These are phyloP conservation scores for Venturia oleaginea DNA, from an alignment of 2,329 filamentous ascomycete species.

Conservation along the genomic window DNA sequence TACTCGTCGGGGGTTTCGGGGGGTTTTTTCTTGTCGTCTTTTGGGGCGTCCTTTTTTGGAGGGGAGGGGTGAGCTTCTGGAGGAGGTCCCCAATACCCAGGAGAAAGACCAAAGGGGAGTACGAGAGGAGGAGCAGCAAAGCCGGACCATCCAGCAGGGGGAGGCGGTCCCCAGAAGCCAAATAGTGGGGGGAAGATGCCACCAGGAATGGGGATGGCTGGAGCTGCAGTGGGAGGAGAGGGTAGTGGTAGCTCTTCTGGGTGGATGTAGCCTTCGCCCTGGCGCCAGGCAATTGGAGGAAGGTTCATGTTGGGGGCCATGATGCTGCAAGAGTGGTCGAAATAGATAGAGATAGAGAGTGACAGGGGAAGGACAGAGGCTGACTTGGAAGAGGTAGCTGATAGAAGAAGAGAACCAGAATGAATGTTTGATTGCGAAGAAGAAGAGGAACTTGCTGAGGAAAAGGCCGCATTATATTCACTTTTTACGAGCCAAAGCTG, in stretches of 20 bases:
- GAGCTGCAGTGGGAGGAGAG: background rate
- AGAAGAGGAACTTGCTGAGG: background rate
- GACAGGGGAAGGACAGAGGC: background rate
- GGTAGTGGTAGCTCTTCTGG: background rate
- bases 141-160: background rate
- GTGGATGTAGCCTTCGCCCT: constrained; percentile 1
- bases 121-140: background rate
- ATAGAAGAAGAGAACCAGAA: background rate
- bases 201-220: background rate
- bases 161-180: background rate
- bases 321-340: background rate
- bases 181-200: background rate
- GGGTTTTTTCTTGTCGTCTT: background rate
- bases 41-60: background rate
- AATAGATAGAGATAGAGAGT: background rate
- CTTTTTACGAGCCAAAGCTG: background rate
- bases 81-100: background rate
- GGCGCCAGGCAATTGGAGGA: background rate
- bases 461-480: background rate
- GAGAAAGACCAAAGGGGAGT: background rate
- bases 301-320: background rate
- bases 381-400: background rate
- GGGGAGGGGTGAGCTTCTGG: background rate
- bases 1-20: background rate
- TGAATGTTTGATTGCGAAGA: background rate